Base-by-base conservation (phyloP, 1,139 yeast species). In the Yamadazyma epiphylla region DNA sequence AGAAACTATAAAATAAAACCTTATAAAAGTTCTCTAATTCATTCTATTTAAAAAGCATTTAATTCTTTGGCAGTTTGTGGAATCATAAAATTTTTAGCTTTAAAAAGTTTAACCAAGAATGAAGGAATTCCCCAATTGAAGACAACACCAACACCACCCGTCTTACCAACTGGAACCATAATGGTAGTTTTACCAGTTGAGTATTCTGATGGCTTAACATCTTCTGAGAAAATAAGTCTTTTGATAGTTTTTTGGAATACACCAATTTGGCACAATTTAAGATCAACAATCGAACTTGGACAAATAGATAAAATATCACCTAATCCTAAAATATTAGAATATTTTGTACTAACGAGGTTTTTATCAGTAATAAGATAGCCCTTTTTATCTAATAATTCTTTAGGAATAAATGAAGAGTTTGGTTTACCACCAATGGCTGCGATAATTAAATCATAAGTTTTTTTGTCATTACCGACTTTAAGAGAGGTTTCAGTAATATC, bases 61-160 rank as follows among this genome's bases (percentile, higher is more conserved):
- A n/a, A n/a, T n/a, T n/a, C n/a, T n/a, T n/a, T n/a, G n/a, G n/a
- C n/a, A n/a, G n/a, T 10, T 17, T 42, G 37, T 4, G 51, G 29
- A 19, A 55, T 38, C 43, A 48, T 42, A 25, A 25, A 56, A 31
- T 51, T 53, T 27, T 38, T 51, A 3, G 51, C 28, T 41, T 63
- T 65, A 14, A 51, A 5, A 6, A 39, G n/a, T 36, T 42, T 36
- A 12, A 60, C 56, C 8, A 59, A 11, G 33, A 63, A 60, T 26
- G 35, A 53, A 3, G 70, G 69, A 7, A 51, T 31, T 3, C 36
- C 22, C 41, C 48, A 51, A 4, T 66, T 68, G 35, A 43, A 55
- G 0, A 47, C 17, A 6, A 45, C 28, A 11, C 66, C 69, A 28
- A 63, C 60, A 15, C 70, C 71, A 14, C 66, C 66, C 3, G 46